Conservation (phyloP, 2,329 filamentous ascomycete genomes). For the Dactylellina leptospora region DNA sequence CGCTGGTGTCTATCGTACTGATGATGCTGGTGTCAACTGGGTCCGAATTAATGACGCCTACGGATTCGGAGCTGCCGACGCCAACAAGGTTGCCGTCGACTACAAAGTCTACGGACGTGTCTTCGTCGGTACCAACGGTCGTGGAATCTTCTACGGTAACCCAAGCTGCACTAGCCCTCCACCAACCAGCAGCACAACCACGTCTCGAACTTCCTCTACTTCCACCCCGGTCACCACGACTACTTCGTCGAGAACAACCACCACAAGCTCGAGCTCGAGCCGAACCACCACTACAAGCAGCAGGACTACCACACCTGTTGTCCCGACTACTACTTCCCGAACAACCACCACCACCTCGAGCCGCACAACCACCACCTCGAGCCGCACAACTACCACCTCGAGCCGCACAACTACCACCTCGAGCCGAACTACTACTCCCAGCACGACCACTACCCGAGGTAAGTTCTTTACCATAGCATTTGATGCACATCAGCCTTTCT, state of each 20-base stretch:
- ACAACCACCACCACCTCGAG: neutral
- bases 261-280: conserved; percentile 23
- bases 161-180: conserved; percentile 47
- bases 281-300: conserved; percentile 11
- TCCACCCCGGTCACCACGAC: conserved; percentile 23
- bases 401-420: neutral
- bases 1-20: conserved; percentile 54
- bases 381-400: conserved; percentile 4
- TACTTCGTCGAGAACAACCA: conserved; percentile 25
- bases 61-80: conserved; percentile 54
- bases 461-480: neutral
- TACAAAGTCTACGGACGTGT: conserved; percentile 54
- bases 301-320: conserved; percentile 17
- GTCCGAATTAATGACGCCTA: conserved; percentile 54
- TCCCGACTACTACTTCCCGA: conserved; percentile 1
- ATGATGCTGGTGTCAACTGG: conserved; percentile 54
- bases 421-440: neutral
- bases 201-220: neutral
- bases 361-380: conserved; percentile 21
- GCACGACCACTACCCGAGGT: conserved; percentile 11
- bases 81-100: conserved; percentile 54
- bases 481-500: neutral
- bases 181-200: conserved; percentile 35
- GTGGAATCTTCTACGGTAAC: conserved; percentile 55
- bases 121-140: conserved; percentile 55